Conservation (phyloP, 805 yeast species). For the Priceomyces haplophilus region DNA sequence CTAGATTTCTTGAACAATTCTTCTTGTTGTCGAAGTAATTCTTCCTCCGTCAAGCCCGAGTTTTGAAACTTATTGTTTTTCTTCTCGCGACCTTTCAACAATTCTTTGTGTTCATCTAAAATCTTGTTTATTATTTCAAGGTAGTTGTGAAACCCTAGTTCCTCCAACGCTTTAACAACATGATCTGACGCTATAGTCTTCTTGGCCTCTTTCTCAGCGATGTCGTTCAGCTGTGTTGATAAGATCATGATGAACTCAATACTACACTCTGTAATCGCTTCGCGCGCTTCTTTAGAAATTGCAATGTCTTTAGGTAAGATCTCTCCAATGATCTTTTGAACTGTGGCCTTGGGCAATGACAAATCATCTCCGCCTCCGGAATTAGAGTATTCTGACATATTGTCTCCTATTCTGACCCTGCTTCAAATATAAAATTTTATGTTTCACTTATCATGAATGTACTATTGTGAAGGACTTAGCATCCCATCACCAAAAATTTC, state of each 20-base stretch:
- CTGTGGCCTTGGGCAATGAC: constrained; percentile 71
- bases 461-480: constrained; percentile 2
- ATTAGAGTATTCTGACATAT: constrained; percentile 40
- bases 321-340: constrained; percentile 89
- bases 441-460: neutral
- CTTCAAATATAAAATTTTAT: neutral
- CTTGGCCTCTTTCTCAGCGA: constrained; percentile 93
- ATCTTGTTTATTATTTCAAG: constrained; percentile 78
- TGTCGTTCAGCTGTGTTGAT: constrained; percentile 90
- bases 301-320: constrained; percentile 84
- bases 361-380: constrained; percentile 37
- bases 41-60: constrained; percentile 90
- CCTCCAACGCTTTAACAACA: constrained; percentile 83
- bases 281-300: constrained; percentile 90
- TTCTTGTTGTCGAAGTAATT: constrained; percentile 86
- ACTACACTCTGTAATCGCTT: constrained; percentile 92
- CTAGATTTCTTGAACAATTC: constrained; percentile 80
- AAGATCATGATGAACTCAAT: constrained; percentile 93
- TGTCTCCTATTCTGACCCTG: constrained; percentile 22
- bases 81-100: constrained; percentile 82
- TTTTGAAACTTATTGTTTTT: constrained; percentile 91
- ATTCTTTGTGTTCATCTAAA: constrained; percentile 81
- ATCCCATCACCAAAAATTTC: constrained; percentile 5
- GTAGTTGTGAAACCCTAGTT: constrained; percentile 82
- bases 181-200: constrained; percentile 97